These are phyloP conservation scores for Yarrowia sp. DNA, from an alignment of 805 yeast genomes.

Conservation along the genomic window DNA sequence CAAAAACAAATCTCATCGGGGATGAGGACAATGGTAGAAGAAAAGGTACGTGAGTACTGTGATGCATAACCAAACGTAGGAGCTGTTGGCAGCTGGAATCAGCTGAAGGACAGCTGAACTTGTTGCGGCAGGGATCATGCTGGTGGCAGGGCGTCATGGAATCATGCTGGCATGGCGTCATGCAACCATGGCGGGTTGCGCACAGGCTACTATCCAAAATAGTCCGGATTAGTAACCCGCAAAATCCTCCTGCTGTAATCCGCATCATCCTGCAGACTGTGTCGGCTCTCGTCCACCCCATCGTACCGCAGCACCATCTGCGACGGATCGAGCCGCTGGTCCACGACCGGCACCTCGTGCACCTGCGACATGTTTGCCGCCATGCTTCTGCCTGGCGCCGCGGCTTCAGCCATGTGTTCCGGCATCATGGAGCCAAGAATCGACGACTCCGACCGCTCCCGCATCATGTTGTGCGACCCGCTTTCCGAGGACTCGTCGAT, in stretches of 20 bases:
- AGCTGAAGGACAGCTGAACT: no score
- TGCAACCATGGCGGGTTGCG: no score
- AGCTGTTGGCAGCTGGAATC: no score
- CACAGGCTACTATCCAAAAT: background rate
- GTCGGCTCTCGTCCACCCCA: constrained; percentile 43
- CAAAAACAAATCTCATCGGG: no score
- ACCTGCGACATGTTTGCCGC: constrained; percentile 20
- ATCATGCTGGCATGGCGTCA: no score
- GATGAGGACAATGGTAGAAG: no score
- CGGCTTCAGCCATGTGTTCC: background rate
- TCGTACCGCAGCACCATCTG: constrained; percentile 50
- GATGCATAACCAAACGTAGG: no score
- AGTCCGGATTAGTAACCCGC: constrained; percentile 51
- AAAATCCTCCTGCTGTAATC: constrained; percentile 58
- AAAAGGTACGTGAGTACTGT: no score
- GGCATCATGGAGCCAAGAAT: constrained; percentile 3
- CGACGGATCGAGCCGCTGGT: constrained; percentile 59
- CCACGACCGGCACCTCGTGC: constrained; percentile 37
- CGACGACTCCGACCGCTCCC: background rate
- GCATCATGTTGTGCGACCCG: background rate
- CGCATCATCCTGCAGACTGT: constrained; percentile 52
- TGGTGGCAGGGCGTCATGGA: no score
- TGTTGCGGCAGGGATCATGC: no score
- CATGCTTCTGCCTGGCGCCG: background rate
- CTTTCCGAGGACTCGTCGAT: constrained; percentile 5